phyloP scores from a whole-genome alignment of 257 asterid genomes.

The Lycium ferocissimum region DNA sequence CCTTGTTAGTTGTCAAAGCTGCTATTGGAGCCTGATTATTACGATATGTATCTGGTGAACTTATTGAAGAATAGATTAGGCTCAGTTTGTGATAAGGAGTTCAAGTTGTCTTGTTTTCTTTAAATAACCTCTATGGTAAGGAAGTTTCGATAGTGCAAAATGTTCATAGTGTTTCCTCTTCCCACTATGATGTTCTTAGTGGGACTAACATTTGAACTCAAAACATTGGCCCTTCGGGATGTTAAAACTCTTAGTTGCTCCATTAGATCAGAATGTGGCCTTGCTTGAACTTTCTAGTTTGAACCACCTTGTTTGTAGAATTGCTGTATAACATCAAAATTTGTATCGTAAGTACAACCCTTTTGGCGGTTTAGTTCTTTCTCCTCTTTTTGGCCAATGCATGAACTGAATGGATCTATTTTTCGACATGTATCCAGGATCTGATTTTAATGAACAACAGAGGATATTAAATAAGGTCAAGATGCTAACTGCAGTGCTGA shows the following conservation, averaged over 20 bases:
- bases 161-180: conserved; percentile 13
- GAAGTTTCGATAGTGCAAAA: neutral
- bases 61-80: neutral
- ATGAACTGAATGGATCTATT: conserved; percentile 9
- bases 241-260: conserved; percentile 10
- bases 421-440: conserved; percentile 46
- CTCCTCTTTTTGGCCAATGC: conserved; percentile 25
- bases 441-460: conserved; percentile 36
- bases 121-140: conserved; percentile 10
- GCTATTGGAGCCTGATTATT: neutral
- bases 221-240: neutral
- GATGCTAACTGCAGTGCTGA: conserved; percentile 70
- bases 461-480: conserved; percentile 54
- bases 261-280: neutral
- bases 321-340: neutral
- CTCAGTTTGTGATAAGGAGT: conserved; percentile 21
- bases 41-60: neutral
- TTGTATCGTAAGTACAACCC: neutral
- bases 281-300: conserved; percentile 13
- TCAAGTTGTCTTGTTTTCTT: neutral
- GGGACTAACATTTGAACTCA: conserved; percentile 20
- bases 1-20: conserved; percentile 23
- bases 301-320: neutral
- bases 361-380: conserved; percentile 1
- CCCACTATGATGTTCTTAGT: conserved; percentile 9